phyloP scores from a whole-genome alignment of 148 eudicot genomes.

The Fagopyrum tataricum region DNA sequence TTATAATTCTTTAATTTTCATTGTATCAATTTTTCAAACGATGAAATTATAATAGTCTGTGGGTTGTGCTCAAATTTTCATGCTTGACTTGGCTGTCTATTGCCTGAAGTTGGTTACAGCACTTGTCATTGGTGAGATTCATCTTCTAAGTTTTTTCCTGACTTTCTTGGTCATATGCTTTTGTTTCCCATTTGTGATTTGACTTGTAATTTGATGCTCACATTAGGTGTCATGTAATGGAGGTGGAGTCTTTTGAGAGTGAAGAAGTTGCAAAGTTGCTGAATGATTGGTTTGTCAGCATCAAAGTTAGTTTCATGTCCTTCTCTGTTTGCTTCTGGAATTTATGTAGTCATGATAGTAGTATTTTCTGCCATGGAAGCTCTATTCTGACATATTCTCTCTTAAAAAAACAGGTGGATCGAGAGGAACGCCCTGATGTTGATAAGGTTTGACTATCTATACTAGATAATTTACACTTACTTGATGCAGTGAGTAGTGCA shows the following conservation, averaged over 20 bases:
- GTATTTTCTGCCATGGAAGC: background rate
- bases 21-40: slow-evolving; percentile 1
- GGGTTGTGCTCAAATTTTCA: slow-evolving; percentile 14
- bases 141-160: background rate
- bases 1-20: background rate
- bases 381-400: slow-evolving; percentile 10
- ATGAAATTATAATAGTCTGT: slow-evolving; percentile 18
- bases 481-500: background rate
- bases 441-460: slow-evolving; percentile 56
- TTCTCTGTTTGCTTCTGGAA: background rate
- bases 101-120: slow-evolving; percentile 85
- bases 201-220: slow-evolving; percentile 4
- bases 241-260: slow-evolving; percentile 92
- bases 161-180: background rate
- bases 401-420: slow-evolving; percentile 59
- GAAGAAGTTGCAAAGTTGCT: slow-evolving; percentile 84
- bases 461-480: background rate
- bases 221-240: slow-evolving; percentile 99
- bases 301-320: slow-evolving; percentile 46
- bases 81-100: slow-evolving; percentile 15
- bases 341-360: background rate
- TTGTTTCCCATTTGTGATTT: background rate
- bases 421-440: slow-evolving; percentile 97
- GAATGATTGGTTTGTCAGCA: slow-evolving; percentile 89
- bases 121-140: slow-evolving; percentile 91